Evolutionary conservation across 257 asterid species (phyloP).

Genomic region (Echites panduratus): DNA sequence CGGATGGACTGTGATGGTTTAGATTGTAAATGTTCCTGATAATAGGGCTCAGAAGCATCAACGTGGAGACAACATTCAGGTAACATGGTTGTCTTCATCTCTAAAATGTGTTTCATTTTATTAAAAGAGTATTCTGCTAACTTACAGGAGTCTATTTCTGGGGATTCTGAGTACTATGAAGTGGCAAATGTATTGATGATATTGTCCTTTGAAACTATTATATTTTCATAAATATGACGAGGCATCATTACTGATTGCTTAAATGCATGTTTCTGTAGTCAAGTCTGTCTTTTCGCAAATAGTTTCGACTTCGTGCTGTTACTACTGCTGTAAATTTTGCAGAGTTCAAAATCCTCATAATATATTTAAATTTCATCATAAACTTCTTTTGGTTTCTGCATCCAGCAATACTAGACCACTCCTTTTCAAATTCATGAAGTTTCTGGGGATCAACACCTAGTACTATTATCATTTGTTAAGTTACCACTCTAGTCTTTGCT

Average conservation of each 20-base stretch:
- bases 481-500: background rate
- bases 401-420: background rate
- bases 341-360: background rate
- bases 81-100: conserved; percentile 17
- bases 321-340: background rate
- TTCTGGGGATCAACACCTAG: background rate
- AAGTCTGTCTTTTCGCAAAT: background rate
- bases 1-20: conserved; percentile 8
- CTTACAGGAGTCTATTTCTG: background rate
- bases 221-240: background rate
- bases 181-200: background rate
- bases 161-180: background rate
- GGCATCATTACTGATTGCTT: background rate
- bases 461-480: background rate
- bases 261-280: background rate
- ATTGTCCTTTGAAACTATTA: background rate
- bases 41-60: conserved; percentile 56
- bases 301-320: background rate
- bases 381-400: background rate
- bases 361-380: background rate
- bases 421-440: background rate
- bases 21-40: conserved; percentile 87
- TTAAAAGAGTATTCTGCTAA: background rate
- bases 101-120: background rate
- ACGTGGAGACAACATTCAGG: conserved; percentile 72